A percentile compares a stretch with the other conserved stretches of the same genome.
Conservation (phyloP, 306 rosid genomes). For the Ochetophila trinervis region DNA sequence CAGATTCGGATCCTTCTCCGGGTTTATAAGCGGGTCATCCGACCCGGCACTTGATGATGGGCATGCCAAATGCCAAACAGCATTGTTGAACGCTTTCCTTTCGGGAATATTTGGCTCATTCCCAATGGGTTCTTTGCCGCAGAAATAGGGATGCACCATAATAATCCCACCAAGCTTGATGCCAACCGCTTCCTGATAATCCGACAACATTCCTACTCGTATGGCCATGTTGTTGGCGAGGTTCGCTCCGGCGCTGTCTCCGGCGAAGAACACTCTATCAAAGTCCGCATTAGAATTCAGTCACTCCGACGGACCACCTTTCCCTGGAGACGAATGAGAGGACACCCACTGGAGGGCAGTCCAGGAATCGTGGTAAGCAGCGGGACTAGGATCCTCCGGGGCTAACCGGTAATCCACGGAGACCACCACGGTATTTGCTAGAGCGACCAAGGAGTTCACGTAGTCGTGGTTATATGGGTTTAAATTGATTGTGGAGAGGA, state of each 20-base stretch:
- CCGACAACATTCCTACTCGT: neutral
- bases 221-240: constrained; percentile 18
- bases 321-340: constrained; percentile 4
- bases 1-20: constrained; percentile 52
- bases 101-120: neutral
- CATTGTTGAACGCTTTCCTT: neutral
- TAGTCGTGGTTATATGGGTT: constrained; percentile 26
- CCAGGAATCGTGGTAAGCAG: constrained; percentile 29
- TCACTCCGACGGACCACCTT: constrained; percentile 17
- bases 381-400: constrained; percentile 35
- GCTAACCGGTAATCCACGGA: constrained; percentile 30
- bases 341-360: constrained; percentile 10
- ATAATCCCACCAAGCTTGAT: constrained; percentile 12
- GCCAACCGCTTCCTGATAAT: neutral
- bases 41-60: constrained; percentile 10
- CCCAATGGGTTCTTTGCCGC: neutral
- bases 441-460: neutral
- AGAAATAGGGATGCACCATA: constrained; percentile 32
- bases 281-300: constrained; percentile 16
- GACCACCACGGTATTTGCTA: constrained; percentile 25
- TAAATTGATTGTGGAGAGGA: too few relatives aligned
- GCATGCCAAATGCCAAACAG: neutral
- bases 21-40: constrained; percentile 58
- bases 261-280: constrained; percentile 6
- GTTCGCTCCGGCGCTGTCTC: constrained; percentile 30